These are phyloP conservation scores for Paecilomyces sp. DNA, from an alignment of 2,329 filamentous ascomycete species.

Conservation along the genomic window DNA sequence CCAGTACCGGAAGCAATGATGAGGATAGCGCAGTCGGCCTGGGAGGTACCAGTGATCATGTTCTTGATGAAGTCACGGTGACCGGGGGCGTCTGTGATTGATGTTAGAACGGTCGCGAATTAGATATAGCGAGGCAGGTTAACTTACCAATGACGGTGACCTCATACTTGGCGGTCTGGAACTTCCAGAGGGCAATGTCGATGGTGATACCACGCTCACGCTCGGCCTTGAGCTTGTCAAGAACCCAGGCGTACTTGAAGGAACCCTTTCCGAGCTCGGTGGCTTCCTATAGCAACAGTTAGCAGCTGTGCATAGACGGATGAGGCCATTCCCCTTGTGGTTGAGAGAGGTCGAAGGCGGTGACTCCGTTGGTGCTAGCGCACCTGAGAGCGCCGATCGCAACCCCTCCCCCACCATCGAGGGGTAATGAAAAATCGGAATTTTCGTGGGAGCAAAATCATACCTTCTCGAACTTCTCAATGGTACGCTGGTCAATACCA, in stretches of 20 bases:
- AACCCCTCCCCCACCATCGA: constrained; percentile 19
- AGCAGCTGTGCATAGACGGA: constrained; percentile 3
- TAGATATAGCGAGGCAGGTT: neutral
- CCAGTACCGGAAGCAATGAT: constrained; percentile 99
- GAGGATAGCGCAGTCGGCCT: constrained; percentile 99
- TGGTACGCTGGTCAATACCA: constrained; percentile 99
- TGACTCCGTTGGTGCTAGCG: neutral
- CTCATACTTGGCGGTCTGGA: constrained; percentile 96
- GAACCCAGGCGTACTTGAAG: constrained; percentile 99
- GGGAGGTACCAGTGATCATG: constrained; percentile 99
- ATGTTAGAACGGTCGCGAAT: constrained; percentile 8
- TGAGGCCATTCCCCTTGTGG: neutral
- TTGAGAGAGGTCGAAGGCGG: neutral
- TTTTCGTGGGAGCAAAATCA: constrained; percentile 25
- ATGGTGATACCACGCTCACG: constrained; percentile 99
- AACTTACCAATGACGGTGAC: constrained; percentile 90
- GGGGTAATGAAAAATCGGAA: constrained; percentile 19
- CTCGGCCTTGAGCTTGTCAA: constrained; percentile 99
- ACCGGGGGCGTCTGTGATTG: constrained; percentile 73
- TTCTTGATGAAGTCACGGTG: constrained; percentile 99
- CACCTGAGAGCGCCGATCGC: neutral
- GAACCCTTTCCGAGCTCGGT: constrained; percentile 99
- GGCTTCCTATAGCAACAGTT: constrained; percentile 65
- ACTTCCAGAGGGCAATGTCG: constrained; percentile 99
- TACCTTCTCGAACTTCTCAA: constrained; percentile 99